Conservation (phyloP, 495 filamentous ascomycete genomes). For the Annulohypoxylon stygium region DNA sequence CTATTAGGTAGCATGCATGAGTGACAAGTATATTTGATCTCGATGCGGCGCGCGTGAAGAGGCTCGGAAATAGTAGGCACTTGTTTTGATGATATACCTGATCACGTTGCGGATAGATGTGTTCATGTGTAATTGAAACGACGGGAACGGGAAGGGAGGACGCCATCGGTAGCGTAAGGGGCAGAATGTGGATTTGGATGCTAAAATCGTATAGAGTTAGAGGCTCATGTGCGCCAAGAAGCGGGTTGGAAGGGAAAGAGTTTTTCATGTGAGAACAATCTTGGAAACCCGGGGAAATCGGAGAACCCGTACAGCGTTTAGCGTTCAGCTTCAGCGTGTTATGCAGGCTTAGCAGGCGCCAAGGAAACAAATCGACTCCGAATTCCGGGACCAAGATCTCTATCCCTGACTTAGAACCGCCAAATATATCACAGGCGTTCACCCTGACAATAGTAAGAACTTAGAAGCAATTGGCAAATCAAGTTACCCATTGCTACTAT, state of each 20-base stretch:
- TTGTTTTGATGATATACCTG: background rate
- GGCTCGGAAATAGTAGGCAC: background rate
- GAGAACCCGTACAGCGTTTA: constrained; percentile 16
- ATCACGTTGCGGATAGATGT: background rate
- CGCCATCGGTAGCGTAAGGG: constrained; percentile 1
- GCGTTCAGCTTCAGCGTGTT: background rate
- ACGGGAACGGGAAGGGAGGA: background rate
- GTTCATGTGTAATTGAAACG: background rate
- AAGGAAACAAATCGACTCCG: constrained; percentile 16
- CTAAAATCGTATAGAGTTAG: background rate
- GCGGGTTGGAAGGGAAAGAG: constrained; percentile 3
- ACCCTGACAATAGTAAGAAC: background rate
- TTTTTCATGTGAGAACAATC: background rate
- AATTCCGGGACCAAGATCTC: constrained; percentile 16
- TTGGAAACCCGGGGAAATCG: constrained; percentile 9
- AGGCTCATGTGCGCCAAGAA: background rate
- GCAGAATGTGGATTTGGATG: background rate
- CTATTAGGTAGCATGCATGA: too few relatives aligned
- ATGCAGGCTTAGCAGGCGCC: constrained; percentile 21
- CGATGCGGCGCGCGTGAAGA: background rate
- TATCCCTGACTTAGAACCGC: constrained; percentile 13
- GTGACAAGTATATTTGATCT: constrained; percentile 19
- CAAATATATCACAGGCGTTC: background rate
- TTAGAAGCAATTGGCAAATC: too few relatives aligned
- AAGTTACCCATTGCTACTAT: too few relatives aligned